phyloP scores from a whole-genome alignment of 345 rosid species.

The Aethionema arabicum region DNA sequence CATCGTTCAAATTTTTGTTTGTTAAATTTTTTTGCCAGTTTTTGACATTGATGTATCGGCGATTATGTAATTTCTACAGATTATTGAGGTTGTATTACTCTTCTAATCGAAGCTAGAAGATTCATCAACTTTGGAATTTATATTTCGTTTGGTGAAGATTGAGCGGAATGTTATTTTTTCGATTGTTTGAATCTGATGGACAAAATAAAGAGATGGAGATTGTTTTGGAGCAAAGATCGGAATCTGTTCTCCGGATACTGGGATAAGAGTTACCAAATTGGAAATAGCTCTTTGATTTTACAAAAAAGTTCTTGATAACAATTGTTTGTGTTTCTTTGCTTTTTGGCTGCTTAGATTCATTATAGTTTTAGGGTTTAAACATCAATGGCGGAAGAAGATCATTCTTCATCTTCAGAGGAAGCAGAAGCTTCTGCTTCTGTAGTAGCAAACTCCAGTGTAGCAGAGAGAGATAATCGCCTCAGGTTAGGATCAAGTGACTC shows the following conservation, averaged over 20 bases:
- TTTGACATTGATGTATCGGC: conserved; percentile 17
- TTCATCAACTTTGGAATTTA: conserved; percentile 15
- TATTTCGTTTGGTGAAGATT: conserved; percentile 6
- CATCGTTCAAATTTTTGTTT: not conserved
- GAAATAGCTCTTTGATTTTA: conserved; percentile 26
- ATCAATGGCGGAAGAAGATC: conserved; percentile 38
- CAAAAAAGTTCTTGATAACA: not conserved
- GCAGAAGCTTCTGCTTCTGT: conserved; percentile 29
- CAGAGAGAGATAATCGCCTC: conserved; percentile 52
- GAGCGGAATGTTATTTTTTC: conserved; percentile 28
- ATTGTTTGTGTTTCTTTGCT: conserved; percentile 32
- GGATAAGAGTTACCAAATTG: conserved; percentile 32
- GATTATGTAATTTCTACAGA: conserved; percentile 7
- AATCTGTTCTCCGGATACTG: conserved; percentile 40
- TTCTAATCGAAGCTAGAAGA: not conserved
- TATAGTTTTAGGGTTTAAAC: conserved; percentile 25
- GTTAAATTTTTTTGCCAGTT: conserved; percentile 7
- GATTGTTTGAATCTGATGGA: conserved; percentile 35
- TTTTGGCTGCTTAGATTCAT: conserved; percentile 34
- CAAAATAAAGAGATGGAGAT: conserved; percentile 40
- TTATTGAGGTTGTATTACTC: not conserved
- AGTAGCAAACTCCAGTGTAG: conserved; percentile 36
- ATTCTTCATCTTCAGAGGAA: conserved; percentile 37
- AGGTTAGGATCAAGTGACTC: conserved; percentile 58
- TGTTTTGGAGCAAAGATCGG: conserved; percentile 38